Base-by-base conservation (phyloP, 441 rosid genomes). In the Adansonia gregorii region DNA sequence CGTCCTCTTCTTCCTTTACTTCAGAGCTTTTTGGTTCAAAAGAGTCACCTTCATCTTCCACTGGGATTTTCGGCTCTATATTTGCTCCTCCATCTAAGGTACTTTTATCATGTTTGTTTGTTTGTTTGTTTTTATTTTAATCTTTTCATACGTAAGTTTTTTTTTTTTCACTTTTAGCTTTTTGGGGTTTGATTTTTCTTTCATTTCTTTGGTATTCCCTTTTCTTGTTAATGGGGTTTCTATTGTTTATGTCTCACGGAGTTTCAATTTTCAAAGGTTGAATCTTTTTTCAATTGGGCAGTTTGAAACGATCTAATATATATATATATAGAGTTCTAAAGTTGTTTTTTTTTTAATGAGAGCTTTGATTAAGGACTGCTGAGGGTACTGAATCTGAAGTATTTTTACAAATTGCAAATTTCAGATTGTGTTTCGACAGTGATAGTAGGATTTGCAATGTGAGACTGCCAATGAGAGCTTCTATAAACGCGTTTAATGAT, bases 11-110 rank as follows among this genome's bases (percentile, higher is more conserved):
- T 61, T 85, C 95, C 2, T 81, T 93, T 71, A 86, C 95, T 54
- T 84, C 89, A 72, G 89, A 95, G 81, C 88, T 95, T 82, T 93
- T 95, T 80, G 98, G 94, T 31, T 83, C 94, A 7, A 86, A 85
- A 80, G 93, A 92, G 17, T 76, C 86, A 66, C 78, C 87, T 41
- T 76, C 90, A 45, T 82, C 96, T n/a, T 84, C 98, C 22, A 41
- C 92, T n/a, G 94, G 87, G 78, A 75, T 93, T 82, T 87, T 93
- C 74, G 90, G 87, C 43, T 92, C 98, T 12, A 88, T 93, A 49
- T 92, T 95, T 71, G 81, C 90, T 41, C 92, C 97, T 77, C 82
- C 94, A 14, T 73, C 93, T 3, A 83, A 88, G 95, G 96, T 93
- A 63, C 15, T 11, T 31, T 31, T 58, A 27, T 63, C 15, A 9